These are phyloP conservation scores for Quercus tomentella DNA, from an alignment of 331 rosid species.

Conservation along the genomic window DNA sequence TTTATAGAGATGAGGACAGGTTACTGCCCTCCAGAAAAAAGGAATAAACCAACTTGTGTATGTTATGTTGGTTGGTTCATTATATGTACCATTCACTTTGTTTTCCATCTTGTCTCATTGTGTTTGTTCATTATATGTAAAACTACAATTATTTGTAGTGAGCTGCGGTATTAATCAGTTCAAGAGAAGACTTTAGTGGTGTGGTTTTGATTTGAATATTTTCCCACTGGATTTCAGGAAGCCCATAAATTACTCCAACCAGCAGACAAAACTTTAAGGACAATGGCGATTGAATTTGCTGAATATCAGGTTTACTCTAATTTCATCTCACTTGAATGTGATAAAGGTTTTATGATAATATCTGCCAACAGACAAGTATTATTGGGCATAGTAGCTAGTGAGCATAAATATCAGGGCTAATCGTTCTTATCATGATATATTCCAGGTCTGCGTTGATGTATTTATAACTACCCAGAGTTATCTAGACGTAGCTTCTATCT, in stretches of 20 bases:
- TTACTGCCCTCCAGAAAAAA: neutral
- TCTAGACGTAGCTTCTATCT: constrained; percentile 83
- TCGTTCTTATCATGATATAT: constrained; percentile 19
- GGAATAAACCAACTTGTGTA: no score
- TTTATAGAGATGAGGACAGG: neutral
- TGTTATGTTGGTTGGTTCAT: neutral
- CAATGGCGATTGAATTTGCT: constrained; percentile 87
- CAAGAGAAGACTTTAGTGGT: neutral
- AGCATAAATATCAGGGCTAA: constrained; percentile 13
- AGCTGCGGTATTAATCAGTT: neutral
- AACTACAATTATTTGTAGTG: neutral
- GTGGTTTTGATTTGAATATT: constrained; percentile 3
- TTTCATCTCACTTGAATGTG: constrained; percentile 11
- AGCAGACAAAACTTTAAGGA: constrained; percentile 79
- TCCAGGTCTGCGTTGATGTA: constrained; percentile 88
- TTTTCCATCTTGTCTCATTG: neutral
- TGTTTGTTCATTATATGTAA: neutral
- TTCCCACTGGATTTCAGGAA: constrained; percentile 57
- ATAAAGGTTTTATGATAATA: constrained; percentile 6
- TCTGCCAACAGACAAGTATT: constrained; percentile 8
- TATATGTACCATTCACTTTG: neutral
- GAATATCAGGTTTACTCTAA: constrained; percentile 71
- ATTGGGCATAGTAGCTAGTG: constrained; percentile 2
- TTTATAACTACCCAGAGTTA: constrained; percentile 88
- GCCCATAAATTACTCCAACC: constrained; percentile 96